Conservation (phyloP, 345 rosid genomes). For the Barbarea vulgaris region DNA sequence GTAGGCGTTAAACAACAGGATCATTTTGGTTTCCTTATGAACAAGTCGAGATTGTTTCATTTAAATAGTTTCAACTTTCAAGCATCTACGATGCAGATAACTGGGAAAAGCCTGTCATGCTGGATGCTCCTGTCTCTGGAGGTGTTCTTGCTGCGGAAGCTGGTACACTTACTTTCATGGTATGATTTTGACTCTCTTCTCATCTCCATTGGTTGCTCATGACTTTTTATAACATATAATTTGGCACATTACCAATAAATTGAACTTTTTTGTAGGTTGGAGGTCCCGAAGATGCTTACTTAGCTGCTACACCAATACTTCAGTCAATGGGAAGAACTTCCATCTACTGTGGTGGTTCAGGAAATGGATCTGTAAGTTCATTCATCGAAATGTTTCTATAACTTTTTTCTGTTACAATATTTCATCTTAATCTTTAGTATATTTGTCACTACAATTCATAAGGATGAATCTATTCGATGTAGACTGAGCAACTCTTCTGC, state of each 20-base stretch:
- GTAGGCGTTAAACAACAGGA: neutral
- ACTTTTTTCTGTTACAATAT: neutral
- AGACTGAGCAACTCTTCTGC: slow-evolving; percentile 17
- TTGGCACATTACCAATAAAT: neutral
- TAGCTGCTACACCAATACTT: slow-evolving; percentile 67
- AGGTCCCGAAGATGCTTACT: slow-evolving; percentile 76
- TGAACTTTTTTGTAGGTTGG: slow-evolving; percentile 66
- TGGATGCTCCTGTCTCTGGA: slow-evolving; percentile 99
- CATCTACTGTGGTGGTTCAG: slow-evolving; percentile 89
- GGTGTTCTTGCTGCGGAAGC: slow-evolving; percentile 96
- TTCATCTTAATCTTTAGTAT: neutral
- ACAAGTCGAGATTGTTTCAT: slow-evolving; percentile 18
- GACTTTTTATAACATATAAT: neutral
- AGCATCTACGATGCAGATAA: slow-evolving; percentile 45
- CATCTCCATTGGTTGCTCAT: slow-evolving; percentile 7
- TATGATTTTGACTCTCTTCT: slow-evolving; percentile 29
- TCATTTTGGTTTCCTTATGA: neutral
- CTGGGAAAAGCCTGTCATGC: slow-evolving; percentile 74
- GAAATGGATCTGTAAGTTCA: slow-evolving; percentile 89
- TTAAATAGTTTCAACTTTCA: neutral
- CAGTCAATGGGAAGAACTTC: slow-evolving; percentile 78
- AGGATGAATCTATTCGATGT: neutral
- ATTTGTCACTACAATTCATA: neutral
- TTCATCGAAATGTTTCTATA: neutral
- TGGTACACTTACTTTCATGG: slow-evolving; percentile 91